Conservation (phyloP, 2,329 filamentous ascomycete species). For the Phialophora verrucosa region DNA sequence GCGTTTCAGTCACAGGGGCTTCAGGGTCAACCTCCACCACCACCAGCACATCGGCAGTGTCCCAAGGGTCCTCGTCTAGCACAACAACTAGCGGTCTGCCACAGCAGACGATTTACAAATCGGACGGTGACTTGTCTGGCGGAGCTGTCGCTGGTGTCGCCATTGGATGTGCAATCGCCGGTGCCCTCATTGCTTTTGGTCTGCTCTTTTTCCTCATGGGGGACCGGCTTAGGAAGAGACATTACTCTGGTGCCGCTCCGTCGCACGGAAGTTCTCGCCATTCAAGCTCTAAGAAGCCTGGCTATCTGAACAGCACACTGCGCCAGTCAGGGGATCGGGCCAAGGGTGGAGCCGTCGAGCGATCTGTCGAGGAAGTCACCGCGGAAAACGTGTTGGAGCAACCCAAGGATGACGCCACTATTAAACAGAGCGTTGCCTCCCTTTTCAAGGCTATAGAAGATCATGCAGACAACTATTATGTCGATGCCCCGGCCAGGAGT, state of each 20-base stretch:
- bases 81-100: background rate
- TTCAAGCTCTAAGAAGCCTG: background rate
- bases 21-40: background rate
- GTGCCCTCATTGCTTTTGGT: background rate
- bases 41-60: background rate
- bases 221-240: background rate
- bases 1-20: background rate
- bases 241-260: background rate
- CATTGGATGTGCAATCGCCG: background rate
- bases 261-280: background rate
- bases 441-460: conserved; percentile 15
- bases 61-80: background rate
- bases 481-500: background rate
- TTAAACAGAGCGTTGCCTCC: background rate
- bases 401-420: conserved; percentile 7
- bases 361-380: conserved; percentile 11
- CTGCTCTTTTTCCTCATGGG: conserved; percentile 5
- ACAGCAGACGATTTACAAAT: no score
- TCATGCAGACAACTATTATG: conserved; percentile 9
- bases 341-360: conserved; percentile 3
- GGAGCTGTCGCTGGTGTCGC: conserved; percentile 1
- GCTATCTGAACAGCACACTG: conserved; percentile 6
- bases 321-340: background rate
- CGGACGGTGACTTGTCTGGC: background rate
- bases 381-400: conserved; percentile 13